Evolutionary conservation across 176 grass and related monocot genomes (phyloP).

Genomic region (Alopecurus myosuroides): DNA sequence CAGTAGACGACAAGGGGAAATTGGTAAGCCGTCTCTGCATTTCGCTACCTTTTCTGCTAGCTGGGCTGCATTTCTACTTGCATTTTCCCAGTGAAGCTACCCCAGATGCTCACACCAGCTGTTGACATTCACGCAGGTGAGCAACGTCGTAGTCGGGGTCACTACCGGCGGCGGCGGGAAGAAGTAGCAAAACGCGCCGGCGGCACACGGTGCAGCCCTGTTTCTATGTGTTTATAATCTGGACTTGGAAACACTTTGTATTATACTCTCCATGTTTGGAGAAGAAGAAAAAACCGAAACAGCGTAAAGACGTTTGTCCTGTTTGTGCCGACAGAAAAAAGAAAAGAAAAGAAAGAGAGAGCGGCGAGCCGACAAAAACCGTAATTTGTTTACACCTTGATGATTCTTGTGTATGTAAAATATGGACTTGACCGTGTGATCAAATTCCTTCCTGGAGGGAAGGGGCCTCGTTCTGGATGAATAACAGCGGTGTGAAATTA

Average conservation of each 20-base stretch:
- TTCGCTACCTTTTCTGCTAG: not conserved
- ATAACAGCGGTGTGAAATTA: not conserved
- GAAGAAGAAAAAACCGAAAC: not conserved
- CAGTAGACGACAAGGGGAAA: conserved; percentile 78
- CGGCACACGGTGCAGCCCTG: conserved; percentile 1
- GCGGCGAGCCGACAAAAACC: conserved; percentile 12
- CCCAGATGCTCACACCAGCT: not conserved
- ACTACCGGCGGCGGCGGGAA: conserved; percentile 34
- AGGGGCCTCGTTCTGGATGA: not conserved
- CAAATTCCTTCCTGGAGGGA: conserved; percentile 12
- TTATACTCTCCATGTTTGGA: conserved; percentile 23
- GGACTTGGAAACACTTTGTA: conserved; percentile 30
- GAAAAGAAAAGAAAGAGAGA: not conserved
- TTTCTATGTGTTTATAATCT: conserved; percentile 34
- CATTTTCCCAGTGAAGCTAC: not conserved
- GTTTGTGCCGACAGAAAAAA: not conserved
- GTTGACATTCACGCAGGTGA: conserved; percentile 48
- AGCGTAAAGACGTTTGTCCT: not conserved
- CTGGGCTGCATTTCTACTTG: not conserved
- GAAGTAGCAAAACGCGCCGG: conserved; percentile 20
- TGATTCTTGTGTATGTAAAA: conserved; percentile 67
- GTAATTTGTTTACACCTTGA: conserved; percentile 24
- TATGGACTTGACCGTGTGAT: conserved; percentile 29
- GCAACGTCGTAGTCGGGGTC: conserved; percentile 70
- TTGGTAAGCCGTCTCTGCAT: conserved; percentile 41